A percentile compares a stretch with the other conserved stretches of the same genome.
phyloP scores from a whole-genome alignment of 495 filamentous ascomycete species.

The Daldinia loculata region DNA sequence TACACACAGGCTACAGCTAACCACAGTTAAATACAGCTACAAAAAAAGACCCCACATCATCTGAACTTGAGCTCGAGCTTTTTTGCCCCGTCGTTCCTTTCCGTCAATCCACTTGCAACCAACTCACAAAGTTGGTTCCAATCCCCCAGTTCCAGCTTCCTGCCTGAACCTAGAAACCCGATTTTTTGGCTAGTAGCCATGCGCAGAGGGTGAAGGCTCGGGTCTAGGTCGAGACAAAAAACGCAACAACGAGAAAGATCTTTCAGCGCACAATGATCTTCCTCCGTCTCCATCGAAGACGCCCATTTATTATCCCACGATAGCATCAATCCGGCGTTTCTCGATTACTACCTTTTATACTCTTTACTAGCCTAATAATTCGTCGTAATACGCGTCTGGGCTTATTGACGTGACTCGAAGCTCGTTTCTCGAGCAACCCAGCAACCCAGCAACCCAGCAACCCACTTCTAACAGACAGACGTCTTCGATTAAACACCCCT shows the following conservation, averaged over 20 bases:
- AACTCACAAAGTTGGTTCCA: conserved; percentile 4
- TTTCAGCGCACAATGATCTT: conserved; percentile 44
- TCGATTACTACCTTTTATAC: conserved; percentile 21
- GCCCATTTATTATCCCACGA: conserved; percentile 49
- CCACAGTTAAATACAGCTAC: background rate
- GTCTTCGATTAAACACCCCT: background rate
- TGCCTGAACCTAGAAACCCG: conserved; percentile 16
- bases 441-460: no score
- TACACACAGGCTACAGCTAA: background rate
- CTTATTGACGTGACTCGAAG: conserved; percentile 4
- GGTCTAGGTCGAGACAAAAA: conserved; percentile 31
- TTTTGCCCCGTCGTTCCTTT: conserved; percentile 10
- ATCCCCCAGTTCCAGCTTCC: conserved; percentile 6
- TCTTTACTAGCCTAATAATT: background rate
- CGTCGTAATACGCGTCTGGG: background rate
- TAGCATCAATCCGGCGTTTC: conserved; percentile 40
- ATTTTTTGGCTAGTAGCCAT: conserved; percentile 34
- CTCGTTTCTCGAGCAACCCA: conserved; percentile 1
- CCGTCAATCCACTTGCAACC: conserved; percentile 11
- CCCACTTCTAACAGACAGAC: conserved; percentile 8
- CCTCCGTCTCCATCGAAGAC: conserved; percentile 44
- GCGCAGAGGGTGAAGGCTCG: conserved; percentile 27
- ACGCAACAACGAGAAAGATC: conserved; percentile 23
- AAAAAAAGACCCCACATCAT: conserved; percentile 32
- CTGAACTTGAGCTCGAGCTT: conserved; percentile 3